Evolutionary conservation across 2,329 filamentous ascomycete genomes (phyloP).

Genomic region (Aspergillus thermomutatus): DNA sequence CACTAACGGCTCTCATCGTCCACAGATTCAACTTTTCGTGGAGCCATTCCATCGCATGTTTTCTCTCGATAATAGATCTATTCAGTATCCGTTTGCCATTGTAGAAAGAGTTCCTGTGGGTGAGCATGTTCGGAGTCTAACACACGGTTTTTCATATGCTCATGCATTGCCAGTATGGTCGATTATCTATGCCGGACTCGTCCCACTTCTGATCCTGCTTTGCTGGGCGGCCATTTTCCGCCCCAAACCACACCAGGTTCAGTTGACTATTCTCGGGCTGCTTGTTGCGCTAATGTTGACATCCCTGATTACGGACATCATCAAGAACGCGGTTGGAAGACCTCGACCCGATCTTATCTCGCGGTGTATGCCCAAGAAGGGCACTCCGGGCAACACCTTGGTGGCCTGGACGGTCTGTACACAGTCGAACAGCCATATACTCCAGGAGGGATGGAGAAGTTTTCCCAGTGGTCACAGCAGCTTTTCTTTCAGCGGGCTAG

Average conservation of each 20-base stretch:
- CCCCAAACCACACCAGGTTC: conserved; percentile 71
- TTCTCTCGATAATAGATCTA: conserved; percentile 75
- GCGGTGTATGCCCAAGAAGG: conserved; percentile 71
- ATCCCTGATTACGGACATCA: conserved; percentile 78
- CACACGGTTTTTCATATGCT: not conserved
- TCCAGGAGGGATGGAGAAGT: conserved; percentile 64
- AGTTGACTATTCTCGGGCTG: conserved; percentile 80
- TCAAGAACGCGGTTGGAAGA: conserved; percentile 84
- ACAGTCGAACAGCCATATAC: conserved; percentile 51
- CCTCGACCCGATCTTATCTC: conserved; percentile 83
- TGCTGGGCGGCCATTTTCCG: conserved; percentile 61
- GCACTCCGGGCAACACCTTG: conserved; percentile 53
- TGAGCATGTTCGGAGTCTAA: conserved; percentile 40
- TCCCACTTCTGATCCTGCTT: conserved; percentile 67
- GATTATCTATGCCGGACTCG: conserved; percentile 71
- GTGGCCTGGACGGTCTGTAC: conserved; percentile 48
- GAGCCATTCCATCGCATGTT: conserved; percentile 95
- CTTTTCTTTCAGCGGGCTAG: conserved; percentile 59
- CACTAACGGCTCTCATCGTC: not conserved
- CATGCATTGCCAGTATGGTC: conserved; percentile 53
- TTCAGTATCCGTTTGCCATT: conserved; percentile 82
- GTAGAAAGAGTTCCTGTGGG: conserved; percentile 77
- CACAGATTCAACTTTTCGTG: conserved; percentile 63
- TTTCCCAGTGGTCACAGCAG: conserved; percentile 63
- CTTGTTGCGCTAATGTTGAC: conserved; percentile 73